A percentile compares a stretch with the other conserved stretches of the same genome.
Conservation (phyloP, 1,139 yeast species). For the Debaryomyces sp. region DNA sequence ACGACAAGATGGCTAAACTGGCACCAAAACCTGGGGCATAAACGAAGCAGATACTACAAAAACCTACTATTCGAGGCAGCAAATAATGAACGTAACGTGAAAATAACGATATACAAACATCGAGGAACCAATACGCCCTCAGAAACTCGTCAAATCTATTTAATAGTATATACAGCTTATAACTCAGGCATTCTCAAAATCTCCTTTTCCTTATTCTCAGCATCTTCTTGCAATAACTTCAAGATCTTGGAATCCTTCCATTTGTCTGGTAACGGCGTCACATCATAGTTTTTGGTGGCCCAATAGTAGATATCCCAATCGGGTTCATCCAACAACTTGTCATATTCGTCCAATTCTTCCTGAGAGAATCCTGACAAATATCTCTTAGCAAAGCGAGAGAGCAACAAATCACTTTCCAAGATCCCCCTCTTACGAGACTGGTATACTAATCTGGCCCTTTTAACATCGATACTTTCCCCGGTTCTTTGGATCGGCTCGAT, state of each 20-base stretch:
- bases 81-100: not conserved
- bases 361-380: constrained; percentile 61
- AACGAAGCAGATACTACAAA: not conserved
- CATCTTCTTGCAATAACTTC: constrained; percentile 67
- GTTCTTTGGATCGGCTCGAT: constrained; percentile 76
- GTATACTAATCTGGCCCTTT: constrained; percentile 84
- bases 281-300: constrained; percentile 83
- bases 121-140: not conserved
- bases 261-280: constrained; percentile 82
- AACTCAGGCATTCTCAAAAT: constrained; percentile 84
- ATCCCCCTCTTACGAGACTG: constrained; percentile 97
- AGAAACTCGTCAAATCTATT: not conserved
- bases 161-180: constrained; percentile 13
- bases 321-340: constrained; percentile 80
- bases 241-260: constrained; percentile 76
- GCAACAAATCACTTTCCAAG: constrained; percentile 83
- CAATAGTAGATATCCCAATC: constrained; percentile 99
- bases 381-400: constrained; percentile 83
- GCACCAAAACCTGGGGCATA: constrained; percentile 1
- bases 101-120: not conserved
- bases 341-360: constrained; percentile 83
- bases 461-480: constrained; percentile 74
- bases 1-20: not conserved
- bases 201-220: constrained; percentile 71
- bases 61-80: not conserved